Evolutionary conservation across 768 basidiomycete genomes (phyloP).

Genomic region (Chalciporus piperatus): DNA sequence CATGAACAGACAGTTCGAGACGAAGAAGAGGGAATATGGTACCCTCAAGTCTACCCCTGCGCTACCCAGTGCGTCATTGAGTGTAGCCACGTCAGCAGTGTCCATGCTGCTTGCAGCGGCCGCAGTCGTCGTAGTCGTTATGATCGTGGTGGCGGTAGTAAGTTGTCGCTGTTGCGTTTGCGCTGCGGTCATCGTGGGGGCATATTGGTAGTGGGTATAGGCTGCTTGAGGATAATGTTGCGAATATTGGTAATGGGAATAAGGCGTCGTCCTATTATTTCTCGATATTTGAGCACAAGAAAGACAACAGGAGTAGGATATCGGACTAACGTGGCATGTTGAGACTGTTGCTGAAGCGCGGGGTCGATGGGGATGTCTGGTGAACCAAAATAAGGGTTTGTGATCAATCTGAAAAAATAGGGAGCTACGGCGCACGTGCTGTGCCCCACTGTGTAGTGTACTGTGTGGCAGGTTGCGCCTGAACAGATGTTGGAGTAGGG

Average conservation of each 20-base stretch:
- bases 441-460: slow-evolving; percentile 41
- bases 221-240: slow-evolving; percentile 37
- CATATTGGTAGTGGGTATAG: slow-evolving; percentile 44
- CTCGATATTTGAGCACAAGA: slow-evolving; percentile 3
- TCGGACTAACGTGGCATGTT: slow-evolving; percentile 41
- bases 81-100: slow-evolving; percentile 68
- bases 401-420: background rate
- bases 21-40: slow-evolving; percentile 16
- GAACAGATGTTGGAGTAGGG: slow-evolving; percentile 4
- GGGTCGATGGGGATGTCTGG: slow-evolving; percentile 66
- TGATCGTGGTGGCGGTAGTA: slow-evolving; percentile 9
- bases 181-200: slow-evolving; percentile 26
- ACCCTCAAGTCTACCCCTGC: slow-evolving; percentile 86
- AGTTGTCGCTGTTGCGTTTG: slow-evolving; percentile 34
- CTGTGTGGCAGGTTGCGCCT: slow-evolving; percentile 26
- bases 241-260: slow-evolving; percentile 46
- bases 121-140: slow-evolving; percentile 19
- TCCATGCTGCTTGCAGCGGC: slow-evolving; percentile 43
- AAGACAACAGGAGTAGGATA: background rate
- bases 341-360: slow-evolving; percentile 60
- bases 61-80: slow-evolving; percentile 84
- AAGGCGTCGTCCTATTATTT: slow-evolving; percentile 40
- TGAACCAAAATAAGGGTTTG: slow-evolving; percentile 2
- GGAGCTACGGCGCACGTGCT: slow-evolving; percentile 30
- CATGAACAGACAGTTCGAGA: background rate